Percentiles rank a stretch among this genome's conserved stretches.
These are phyloP conservation scores for Diaporthe amygdali DNA, from an alignment of 2,329 filamentous ascomycete species.

Conservation along the genomic window DNA sequence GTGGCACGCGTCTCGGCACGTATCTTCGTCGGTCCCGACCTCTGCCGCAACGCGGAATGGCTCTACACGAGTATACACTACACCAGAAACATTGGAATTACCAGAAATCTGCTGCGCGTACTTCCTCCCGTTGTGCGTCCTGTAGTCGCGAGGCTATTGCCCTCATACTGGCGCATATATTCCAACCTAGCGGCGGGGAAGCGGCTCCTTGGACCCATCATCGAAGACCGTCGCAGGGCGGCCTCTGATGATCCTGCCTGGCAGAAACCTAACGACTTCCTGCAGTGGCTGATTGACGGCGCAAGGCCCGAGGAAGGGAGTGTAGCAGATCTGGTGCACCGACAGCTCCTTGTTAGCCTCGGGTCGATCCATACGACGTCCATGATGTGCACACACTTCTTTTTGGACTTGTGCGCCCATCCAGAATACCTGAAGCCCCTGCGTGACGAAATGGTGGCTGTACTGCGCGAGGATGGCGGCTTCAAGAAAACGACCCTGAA, in stretches of 20 bases:
- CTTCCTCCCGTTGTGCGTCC: slow-evolving; percentile 45
- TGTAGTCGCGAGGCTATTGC: slow-evolving; percentile 49
- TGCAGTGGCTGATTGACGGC: too few species aligned
- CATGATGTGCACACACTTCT: slow-evolving; percentile 36
- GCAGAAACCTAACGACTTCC: too few species aligned
- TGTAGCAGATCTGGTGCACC: not conserved
- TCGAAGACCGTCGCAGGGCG: not conserved
- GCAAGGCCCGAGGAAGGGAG: not conserved
- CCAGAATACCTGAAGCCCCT: not conserved
- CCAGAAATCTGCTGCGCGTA: slow-evolving; percentile 42
- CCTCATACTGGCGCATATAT: slow-evolving; percentile 39
- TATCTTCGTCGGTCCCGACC: slow-evolving; percentile 49
- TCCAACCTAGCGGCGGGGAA: not conserved
- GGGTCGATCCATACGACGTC: slow-evolving; percentile 46
- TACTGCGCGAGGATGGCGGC: slow-evolving; percentile 28
- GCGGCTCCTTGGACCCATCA: not conserved
- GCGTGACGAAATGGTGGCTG: not conserved
- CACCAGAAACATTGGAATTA: slow-evolving; percentile 42
- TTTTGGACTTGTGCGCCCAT: slow-evolving; percentile 38
- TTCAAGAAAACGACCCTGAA: slow-evolving; percentile 42
- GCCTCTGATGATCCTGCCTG: not conserved
- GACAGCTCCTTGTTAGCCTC: slow-evolving; percentile 41
- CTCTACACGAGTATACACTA: slow-evolving; percentile 48
- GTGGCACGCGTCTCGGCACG: slow-evolving; percentile 55
- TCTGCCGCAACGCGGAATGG: slow-evolving; percentile 53